Evolutionary conservation across 208 protist genomes (phyloP).

Genomic region (Trichomonas tenax): DNA sequence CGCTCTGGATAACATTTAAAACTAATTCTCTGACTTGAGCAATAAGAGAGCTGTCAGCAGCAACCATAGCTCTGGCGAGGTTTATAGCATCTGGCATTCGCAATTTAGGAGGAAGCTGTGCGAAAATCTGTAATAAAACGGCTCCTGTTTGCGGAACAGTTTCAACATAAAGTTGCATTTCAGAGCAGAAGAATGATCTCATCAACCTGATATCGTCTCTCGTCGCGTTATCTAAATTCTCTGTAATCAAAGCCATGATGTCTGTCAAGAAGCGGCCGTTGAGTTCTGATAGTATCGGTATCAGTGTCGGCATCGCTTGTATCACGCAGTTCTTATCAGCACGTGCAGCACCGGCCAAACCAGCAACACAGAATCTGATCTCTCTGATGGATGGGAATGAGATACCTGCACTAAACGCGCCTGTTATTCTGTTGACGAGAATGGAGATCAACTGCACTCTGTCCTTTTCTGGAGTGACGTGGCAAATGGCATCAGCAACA

Average conservation of each 20-base stretch:
- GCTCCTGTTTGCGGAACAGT: not conserved
- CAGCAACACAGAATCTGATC: not conserved
- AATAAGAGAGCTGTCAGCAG: not conserved
- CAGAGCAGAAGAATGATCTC: not conserved
- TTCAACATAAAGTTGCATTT: not conserved
- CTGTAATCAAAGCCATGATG: not conserved
- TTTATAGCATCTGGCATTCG: not conserved
- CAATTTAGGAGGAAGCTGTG: not conserved
- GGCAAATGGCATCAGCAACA: not conserved
- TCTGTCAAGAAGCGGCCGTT: not conserved
- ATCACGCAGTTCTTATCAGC: not conserved
- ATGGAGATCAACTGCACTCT: not conserved
- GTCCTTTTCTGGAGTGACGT: not conserved
- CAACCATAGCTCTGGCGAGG: not conserved
- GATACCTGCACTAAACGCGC: not conserved
- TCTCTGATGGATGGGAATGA: not conserved
- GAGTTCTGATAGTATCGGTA: not conserved
- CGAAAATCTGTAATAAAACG: not conserved
- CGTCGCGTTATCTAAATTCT: not conserved
- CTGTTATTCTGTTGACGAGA: not conserved
- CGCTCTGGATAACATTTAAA: not conserved
- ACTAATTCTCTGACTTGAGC: not conserved
- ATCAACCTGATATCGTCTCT: not conserved
- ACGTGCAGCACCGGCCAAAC: not conserved
- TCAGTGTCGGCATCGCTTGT: not conserved